phyloP scores from a whole-genome alignment of 805 yeast species.

The Metschnikowia koreensis region DNA sequence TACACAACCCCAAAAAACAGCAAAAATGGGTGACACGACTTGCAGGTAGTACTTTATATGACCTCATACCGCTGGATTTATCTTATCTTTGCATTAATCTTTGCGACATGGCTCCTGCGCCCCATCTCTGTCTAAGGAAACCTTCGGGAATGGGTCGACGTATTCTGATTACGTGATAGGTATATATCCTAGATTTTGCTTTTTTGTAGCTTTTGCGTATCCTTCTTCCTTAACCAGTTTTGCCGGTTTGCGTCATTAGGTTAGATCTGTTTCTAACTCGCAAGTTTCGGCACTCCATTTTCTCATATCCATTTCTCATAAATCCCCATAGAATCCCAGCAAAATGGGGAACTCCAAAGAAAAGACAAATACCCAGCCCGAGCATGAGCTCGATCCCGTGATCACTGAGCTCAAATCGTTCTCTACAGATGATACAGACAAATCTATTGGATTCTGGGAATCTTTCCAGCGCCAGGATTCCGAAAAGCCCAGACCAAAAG shows the following conservation, averaged over 20 bases:
- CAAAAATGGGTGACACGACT: background rate
- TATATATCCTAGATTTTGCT: background rate
- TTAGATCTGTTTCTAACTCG: no score
- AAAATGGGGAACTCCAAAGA: background rate
- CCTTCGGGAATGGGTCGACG: no score
- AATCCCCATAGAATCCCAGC: background rate
- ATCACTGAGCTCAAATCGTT: background rate
- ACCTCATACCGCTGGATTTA: background rate
- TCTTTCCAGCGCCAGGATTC: conserved; percentile 11
- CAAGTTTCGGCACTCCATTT: no score
- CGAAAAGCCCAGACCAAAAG: conserved; percentile 6
- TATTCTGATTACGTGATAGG: background rate
- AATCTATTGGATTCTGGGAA: conserved; percentile 8
- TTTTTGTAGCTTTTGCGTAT: background rate
- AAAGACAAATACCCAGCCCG: background rate
- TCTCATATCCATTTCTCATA: no score
- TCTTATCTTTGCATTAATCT: background rate
- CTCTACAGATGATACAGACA: background rate
- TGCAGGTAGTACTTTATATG: background rate
- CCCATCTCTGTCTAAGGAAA: background rate
- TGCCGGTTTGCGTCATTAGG: background rate
- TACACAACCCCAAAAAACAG: background rate
- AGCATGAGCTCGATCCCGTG: background rate
- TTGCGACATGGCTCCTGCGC: background rate
- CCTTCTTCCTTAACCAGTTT: background rate